Percentiles rank a stretch among this genome's conserved stretches.
phyloP scores from a whole-genome alignment of 139 green algal species.

The Nannochloris sp. region DNA sequence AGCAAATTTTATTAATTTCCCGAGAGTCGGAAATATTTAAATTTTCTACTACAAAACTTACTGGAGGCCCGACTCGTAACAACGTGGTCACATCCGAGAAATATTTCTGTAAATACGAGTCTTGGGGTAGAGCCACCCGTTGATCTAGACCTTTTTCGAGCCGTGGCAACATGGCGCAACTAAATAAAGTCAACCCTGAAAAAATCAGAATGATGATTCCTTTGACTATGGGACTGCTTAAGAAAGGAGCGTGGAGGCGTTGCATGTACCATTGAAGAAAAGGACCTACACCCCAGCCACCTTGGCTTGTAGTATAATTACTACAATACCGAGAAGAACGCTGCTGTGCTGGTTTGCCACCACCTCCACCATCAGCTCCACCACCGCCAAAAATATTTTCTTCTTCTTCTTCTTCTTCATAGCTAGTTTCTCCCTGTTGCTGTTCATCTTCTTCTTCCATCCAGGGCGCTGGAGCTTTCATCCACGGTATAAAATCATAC shows the following conservation, averaged over 20 bases:
- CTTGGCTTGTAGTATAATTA: not conserved
- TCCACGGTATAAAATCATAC: slow-evolving; percentile 61
- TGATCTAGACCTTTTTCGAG: slow-evolving; percentile 75
- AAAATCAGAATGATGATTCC: slow-evolving; percentile 41
- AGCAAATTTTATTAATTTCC: slow-evolving; percentile 65
- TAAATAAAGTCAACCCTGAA: slow-evolving; percentile 17
- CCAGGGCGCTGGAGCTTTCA: slow-evolving; percentile 2
- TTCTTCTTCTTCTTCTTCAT: not conserved
- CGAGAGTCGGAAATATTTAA: slow-evolving; percentile 52
- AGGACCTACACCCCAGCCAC: not conserved
- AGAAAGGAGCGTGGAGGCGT: slow-evolving; percentile 44
- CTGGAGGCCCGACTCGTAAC: slow-evolving; percentile 77
- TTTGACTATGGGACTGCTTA: slow-evolving; percentile 42
- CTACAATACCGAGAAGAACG: not conserved
- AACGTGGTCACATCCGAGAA: slow-evolving; percentile 59
- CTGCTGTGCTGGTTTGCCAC: not conserved
- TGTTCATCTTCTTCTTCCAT: not conserved
- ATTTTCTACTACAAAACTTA: slow-evolving; percentile 73
- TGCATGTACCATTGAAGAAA: slow-evolving; percentile 51
- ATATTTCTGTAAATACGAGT: slow-evolving; percentile 92
- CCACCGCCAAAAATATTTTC: not conserved
- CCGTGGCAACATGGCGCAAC: slow-evolving; percentile 25
- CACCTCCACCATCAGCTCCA: not conserved
- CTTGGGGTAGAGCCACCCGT: slow-evolving; percentile 70
- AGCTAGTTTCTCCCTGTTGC: not conserved